Base-by-base conservation (phyloP, 441 rosid species). In the Hura crepitans region DNA sequence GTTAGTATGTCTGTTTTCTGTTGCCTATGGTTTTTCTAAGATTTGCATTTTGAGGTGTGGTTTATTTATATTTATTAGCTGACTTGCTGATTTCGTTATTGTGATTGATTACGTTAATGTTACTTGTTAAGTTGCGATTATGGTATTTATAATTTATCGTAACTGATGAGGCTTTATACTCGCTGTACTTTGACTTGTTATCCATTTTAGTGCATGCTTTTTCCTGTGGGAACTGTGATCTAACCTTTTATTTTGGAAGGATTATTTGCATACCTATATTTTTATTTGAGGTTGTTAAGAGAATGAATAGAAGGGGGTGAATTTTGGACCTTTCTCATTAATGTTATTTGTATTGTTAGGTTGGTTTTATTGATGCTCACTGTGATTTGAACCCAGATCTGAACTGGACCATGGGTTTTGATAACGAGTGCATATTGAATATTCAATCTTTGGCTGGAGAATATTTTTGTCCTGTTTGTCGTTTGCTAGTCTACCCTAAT, bases 401-500 rank as follows among this genome's bases (percentile, higher is more conserved):
- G 31, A 42, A 46, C 65, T 74, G 35, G 42, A 66, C 20, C 65
- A 81, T 91, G 97, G 97, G 95, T 17, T 91, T 87, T 73, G 92
- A 90, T 72, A 90, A 85, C 8, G 97, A 89, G 72, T 91, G 95
- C 75, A 79, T 91, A 68, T 65, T 76, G 56, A 87, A 85, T 78
- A 91, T 87, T 69, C 90, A 91, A 79, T 84, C 89, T 62, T 79
- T 91, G 15, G 79, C 93, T 10, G 91, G 91, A 33, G 97, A 91
- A 81, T 91, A 83, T 73, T 91, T 91, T 69, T 91, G 97, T 65
- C 89, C 97, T 10, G 90, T 91, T 55, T 91, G 97, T 71, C 90
- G 91, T 10, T 51, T 87, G 65, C 89, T 91, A 14, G 86, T 91
- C 43, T 81, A 84, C 75, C 97, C 97, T 18, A 83, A 80, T 75